Percentiles rank a stretch among this genome's conserved stretches.
These are phyloP conservation scores for Arctium lappa DNA, from an alignment of 129 eudicot species.

Conservation along the genomic window DNA sequence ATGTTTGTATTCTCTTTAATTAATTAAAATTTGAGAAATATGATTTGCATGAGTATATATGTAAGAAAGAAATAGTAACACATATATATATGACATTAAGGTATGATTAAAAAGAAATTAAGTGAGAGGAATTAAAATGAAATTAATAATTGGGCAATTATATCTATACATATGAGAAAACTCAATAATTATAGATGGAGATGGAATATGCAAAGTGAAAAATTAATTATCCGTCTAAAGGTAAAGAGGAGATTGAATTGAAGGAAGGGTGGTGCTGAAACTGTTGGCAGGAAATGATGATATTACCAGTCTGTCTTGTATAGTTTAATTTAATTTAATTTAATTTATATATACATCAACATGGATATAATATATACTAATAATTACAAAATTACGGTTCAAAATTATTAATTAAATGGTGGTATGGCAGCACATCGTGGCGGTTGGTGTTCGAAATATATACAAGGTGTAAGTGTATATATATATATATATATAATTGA, in stretches of 20 bases:
- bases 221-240: background rate
- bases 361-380: conserved; percentile 6
- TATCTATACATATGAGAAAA: background rate
- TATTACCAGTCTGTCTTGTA: conserved; percentile 6
- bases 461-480: background rate
- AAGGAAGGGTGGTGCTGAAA: conserved; percentile 10
- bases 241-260: background rate
- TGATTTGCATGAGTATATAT: background rate
- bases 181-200: background rate
- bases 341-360: background rate
- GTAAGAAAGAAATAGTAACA: background rate
- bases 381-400: background rate
- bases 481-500: background rate
- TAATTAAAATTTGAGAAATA: background rate
- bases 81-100: background rate
- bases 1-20: background rate
- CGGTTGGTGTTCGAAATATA: background rate
- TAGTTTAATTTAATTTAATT: background rate
- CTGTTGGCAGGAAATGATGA: conserved; percentile 14
- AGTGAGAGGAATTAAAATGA: no score
- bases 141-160: no score
- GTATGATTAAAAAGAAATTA: background rate
- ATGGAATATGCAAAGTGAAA: background rate
- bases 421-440: conserved; percentile 19
- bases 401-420: background rate